These are phyloP conservation scores for Eimeria praecox DNA, from an alignment of 169 alveolate species.

Conservation along the genomic window DNA sequence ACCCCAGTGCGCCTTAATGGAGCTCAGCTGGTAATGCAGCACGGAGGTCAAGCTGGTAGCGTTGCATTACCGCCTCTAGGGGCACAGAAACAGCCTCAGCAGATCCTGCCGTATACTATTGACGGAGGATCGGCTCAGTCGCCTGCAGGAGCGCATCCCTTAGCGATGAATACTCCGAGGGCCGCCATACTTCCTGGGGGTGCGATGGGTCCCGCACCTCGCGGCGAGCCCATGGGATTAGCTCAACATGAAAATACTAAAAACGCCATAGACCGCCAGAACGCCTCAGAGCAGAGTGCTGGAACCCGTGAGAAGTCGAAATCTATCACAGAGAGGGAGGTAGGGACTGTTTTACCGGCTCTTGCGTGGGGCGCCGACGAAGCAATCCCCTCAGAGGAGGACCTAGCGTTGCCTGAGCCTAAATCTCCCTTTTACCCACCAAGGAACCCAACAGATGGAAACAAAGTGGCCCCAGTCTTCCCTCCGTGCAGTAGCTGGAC, in stretches of 20 bases:
- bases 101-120: constrained; percentile 65
- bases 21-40: constrained; percentile 72
- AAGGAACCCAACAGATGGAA: constrained; percentile 9
- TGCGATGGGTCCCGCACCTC: neutral
- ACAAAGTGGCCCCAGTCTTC: constrained; percentile 38
- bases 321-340: constrained; percentile 70
- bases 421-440: constrained; percentile 69
- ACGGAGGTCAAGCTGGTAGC: constrained; percentile 52
- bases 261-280: neutral
- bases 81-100: constrained; percentile 49
- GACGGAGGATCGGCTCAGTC: constrained; percentile 64
- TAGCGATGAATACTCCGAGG: constrained; percentile 20
- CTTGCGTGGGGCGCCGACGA: constrained; percentile 67
- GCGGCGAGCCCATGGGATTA: neutral
- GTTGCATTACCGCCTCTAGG: constrained; percentile 17
- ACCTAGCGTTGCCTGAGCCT: constrained; percentile 67
- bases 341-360: constrained; percentile 63
- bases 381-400: constrained; percentile 71
- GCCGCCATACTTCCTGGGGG: neutral
- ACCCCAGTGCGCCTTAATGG: constrained; percentile 58
- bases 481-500: constrained; percentile 74
- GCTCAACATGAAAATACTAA: neutral
- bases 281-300: neutral
- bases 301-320: constrained; percentile 64
- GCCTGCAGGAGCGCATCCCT: constrained; percentile 30